Evolutionary conservation across 129 eudicot genomes (phyloP), one percentile per base, ranked within the genome.

Genomic region (Arctium lappa): DNA sequence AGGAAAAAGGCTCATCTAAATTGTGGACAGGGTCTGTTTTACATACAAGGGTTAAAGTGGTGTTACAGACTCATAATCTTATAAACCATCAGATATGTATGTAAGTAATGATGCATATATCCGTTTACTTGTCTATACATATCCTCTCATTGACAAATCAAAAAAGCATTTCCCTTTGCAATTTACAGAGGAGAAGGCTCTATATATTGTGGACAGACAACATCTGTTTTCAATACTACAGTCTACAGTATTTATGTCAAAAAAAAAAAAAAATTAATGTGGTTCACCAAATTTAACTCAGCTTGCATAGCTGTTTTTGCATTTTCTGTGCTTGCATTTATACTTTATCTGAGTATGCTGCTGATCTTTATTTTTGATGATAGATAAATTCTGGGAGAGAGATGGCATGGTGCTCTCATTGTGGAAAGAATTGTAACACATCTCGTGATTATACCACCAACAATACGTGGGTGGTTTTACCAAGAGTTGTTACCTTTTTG

Each of bases 341-440:
- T 56, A 56, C 18, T 4, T 60, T 60, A 2, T 27, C 71, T 29
- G 12, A 66, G 10, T 46, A n/a, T 66, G 27, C 33, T 80, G 77
- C 44, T 32, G 50, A 80, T 78, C 16, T 42, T 66, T 40, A 42
- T 27, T 30, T 68, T 79, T 68, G 4, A 4, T 30, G 75, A 39
- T 53, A 80, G 84, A 72, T 72, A 8, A 72, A 80, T 34, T 27
- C n/a, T 80, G 84, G 60, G 56, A 72, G 84, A 27, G 62, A 60
- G 50, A 72, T 83, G 82, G 32, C 50, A 34, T 83, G 86, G 86
- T 83, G 86, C 70, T 53, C 72, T 71, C 81, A 83, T 38, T 83
- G 86, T 56, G 86, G 79, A 53, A 77, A 12, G 68, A 66, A 77
- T 83, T 83, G 86, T 83, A 31, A 70, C 32, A 83, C 82, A 36